Percentiles rank a stretch among this genome's conserved stretches.
These are phyloP conservation scores for Populus alba DNA, from an alignment of 345 rosid genomes.

Conservation along the genomic window DNA sequence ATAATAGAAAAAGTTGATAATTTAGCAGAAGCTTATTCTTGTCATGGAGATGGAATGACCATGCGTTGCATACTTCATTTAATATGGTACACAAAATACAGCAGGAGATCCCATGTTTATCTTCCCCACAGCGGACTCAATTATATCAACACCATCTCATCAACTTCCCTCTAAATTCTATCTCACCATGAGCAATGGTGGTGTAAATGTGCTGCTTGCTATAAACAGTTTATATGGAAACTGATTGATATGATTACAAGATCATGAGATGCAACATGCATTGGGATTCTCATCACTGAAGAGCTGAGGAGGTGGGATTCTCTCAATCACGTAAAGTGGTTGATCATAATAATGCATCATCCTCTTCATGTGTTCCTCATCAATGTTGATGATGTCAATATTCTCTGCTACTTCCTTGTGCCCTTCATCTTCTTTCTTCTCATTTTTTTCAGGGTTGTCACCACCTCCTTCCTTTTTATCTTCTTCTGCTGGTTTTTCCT, in stretches of 20 bases:
- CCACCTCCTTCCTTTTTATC: slow-evolving; percentile 23
- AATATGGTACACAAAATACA: neutral
- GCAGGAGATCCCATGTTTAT: too few species aligned
- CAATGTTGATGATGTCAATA: neutral
- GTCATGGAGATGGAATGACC: too few species aligned
- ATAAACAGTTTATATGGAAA: neutral
- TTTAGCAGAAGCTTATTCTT: too few species aligned
- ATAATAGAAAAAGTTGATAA: too few species aligned
- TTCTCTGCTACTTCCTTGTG: neutral
- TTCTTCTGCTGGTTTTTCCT: slow-evolving; percentile 32
- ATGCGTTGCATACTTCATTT: neutral
- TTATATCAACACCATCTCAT: too few species aligned
- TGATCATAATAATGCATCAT: slow-evolving; percentile 62
- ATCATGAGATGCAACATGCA: slow-evolving; percentile 77
- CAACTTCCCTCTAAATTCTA: too few species aligned
- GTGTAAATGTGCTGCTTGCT: too few species aligned
- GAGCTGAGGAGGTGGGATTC: slow-evolving; percentile 80
- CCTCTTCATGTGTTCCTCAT: slow-evolving; percentile 60
- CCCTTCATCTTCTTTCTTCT: neutral
- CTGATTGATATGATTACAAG: neutral
- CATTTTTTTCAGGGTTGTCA: neutral
- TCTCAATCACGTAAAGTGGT: slow-evolving; percentile 65
- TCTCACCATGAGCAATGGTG: too few species aligned
- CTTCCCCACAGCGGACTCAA: too few species aligned
- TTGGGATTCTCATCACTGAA: slow-evolving; percentile 98